Percentiles rank a stretch among this genome's conserved stretches.
Conservation (phyloP, 352 stramenopile genomes). For the Phytopythium oedochilum region DNA sequence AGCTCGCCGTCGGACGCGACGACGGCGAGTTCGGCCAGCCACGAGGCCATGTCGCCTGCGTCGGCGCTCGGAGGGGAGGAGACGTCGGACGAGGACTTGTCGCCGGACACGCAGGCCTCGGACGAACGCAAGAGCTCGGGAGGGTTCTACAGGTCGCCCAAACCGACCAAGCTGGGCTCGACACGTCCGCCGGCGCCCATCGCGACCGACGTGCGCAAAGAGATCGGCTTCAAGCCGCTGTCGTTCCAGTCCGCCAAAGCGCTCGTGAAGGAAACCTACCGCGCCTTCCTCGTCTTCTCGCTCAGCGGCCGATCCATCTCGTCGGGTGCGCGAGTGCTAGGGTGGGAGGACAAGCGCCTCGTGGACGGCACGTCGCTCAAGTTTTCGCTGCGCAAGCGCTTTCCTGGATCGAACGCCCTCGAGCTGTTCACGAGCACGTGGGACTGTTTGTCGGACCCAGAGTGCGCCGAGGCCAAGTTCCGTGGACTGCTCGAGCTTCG, state of each 20-base stretch:
- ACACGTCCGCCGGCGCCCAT: slow-evolving; percentile 22
- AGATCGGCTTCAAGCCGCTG: slow-evolving; percentile 44
- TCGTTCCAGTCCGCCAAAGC: slow-evolving; percentile 20
- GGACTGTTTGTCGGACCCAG: slow-evolving; percentile 65
- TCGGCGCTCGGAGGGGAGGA: slow-evolving; percentile 10
- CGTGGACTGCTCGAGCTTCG: slow-evolving; percentile 49
- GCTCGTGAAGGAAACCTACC: slow-evolving; percentile 42
- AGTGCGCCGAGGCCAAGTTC: slow-evolving; percentile 55
- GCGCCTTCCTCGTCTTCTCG: slow-evolving; percentile 45
- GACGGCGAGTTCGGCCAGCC: slow-evolving; percentile 5
- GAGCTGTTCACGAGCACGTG: slow-evolving; percentile 57
- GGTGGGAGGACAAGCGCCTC: slow-evolving; percentile 63
- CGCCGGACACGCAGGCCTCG: slow-evolving; percentile 8
- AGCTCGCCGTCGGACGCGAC: slow-evolving; percentile 10
- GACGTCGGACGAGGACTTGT: slow-evolving; percentile 35
- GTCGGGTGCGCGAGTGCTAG: slow-evolving; percentile 45
- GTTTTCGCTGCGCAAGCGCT: slow-evolving; percentile 65
- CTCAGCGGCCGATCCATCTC: slow-evolving; percentile 43
- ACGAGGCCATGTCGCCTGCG: slow-evolving; percentile 6
- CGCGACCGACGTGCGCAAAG: slow-evolving; percentile 25
- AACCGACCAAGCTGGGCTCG: slow-evolving; percentile 25
- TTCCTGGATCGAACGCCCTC: slow-evolving; percentile 27
- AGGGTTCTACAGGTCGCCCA: slow-evolving; percentile 26
- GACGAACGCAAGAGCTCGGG: slow-evolving; percentile 14
- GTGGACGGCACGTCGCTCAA: slow-evolving; percentile 47